A percentile compares a stretch with the other conserved stretches of the same genome.
Evolutionary conservation across 768 basidiomycete species (phyloP).

Genomic region (Lactarius trivialis): DNA sequence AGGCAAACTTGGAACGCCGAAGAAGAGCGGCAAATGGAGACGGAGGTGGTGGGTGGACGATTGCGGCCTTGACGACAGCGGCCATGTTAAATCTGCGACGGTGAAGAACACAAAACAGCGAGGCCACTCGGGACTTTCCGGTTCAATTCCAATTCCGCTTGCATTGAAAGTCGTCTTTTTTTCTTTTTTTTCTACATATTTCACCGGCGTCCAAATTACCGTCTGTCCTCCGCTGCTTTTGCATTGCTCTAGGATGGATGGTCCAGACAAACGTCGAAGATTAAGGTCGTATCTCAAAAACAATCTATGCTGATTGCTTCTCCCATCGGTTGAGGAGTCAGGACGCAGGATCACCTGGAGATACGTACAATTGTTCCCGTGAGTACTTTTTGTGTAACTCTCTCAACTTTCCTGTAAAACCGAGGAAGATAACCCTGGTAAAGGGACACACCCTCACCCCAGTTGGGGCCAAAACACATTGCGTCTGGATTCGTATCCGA

Average conservation of each 20-base stretch:
- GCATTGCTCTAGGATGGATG: conserved; percentile 48
- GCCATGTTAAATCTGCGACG: conserved; percentile 8
- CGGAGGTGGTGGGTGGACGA: conserved; percentile 32
- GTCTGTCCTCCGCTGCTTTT: conserved; percentile 47
- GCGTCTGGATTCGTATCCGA: conserved; percentile 16
- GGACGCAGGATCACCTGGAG: conserved; percentile 94
- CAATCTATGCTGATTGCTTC: conserved; percentile 87
- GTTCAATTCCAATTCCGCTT: conserved; percentile 4
- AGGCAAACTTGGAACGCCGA: conserved; percentile 74
- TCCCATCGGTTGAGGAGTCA: conserved; percentile 85
- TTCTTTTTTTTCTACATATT: conserved; percentile 22
- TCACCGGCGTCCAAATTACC: conserved; percentile 79
- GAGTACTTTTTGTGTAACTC: conserved; percentile 1
- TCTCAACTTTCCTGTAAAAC: conserved; percentile 27
- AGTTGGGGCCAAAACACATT: conserved; percentile 27
- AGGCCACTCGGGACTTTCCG: conserved; percentile 1
- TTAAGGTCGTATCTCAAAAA: conserved; percentile 65
- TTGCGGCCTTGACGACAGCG: conserved; percentile 11
- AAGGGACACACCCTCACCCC: conserved; percentile 67
- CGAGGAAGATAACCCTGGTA: conserved; percentile 86
- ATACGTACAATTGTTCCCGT: conserved; percentile 44
- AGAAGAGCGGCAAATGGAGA: conserved; percentile 74
- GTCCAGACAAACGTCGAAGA: conserved; percentile 93
- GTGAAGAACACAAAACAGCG: background rate
- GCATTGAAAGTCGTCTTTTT: background rate